phyloP scores from a whole-genome alignment of 2,329 filamentous ascomycete genomes.

The Aspergillus puulaauensis region DNA sequence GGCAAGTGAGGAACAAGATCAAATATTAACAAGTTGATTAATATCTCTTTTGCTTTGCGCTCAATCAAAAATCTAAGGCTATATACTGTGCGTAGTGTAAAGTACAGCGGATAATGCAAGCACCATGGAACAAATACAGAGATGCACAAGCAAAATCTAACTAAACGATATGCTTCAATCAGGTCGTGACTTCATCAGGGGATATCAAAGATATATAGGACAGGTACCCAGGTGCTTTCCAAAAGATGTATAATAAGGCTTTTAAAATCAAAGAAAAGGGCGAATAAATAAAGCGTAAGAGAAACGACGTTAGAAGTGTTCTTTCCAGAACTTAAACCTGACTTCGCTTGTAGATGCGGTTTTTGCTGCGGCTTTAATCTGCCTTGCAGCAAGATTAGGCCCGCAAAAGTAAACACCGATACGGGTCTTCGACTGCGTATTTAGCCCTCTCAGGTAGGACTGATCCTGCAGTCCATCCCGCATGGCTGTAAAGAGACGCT shows the following conservation, averaged over 20 bases:
- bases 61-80: not conserved
- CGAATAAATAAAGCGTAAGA: too few relatives aligned
- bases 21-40: not conserved
- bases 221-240: not conserved
- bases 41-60: not conserved
- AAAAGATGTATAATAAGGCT: not conserved
- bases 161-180: slow-evolving; percentile 22
- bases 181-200: slow-evolving; percentile 3
- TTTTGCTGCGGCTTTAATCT: slow-evolving; percentile 81
- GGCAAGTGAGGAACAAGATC: not conserved
- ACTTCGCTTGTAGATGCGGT: slow-evolving; percentile 73
- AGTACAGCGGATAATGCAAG: slow-evolving; percentile 12
- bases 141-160: slow-evolving; percentile 11
- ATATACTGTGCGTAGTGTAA: slow-evolving; percentile 6
- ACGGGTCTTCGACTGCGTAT: slow-evolving; percentile 73
- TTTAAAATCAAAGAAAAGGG: not conserved
- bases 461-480: slow-evolving; percentile 82
- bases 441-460: slow-evolving; percentile 79
- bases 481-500: slow-evolving; percentile 76
- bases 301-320: slow-evolving; percentile 61
- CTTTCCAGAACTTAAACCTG: slow-evolving; percentile 98
- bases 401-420: slow-evolving; percentile 99
- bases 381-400: slow-evolving; percentile 73
- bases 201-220: slow-evolving; percentile 2
- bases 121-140: slow-evolving; percentile 1